Base-by-base conservation (phyloP, 306 rosid species). In the Pueraria montana region DNA sequence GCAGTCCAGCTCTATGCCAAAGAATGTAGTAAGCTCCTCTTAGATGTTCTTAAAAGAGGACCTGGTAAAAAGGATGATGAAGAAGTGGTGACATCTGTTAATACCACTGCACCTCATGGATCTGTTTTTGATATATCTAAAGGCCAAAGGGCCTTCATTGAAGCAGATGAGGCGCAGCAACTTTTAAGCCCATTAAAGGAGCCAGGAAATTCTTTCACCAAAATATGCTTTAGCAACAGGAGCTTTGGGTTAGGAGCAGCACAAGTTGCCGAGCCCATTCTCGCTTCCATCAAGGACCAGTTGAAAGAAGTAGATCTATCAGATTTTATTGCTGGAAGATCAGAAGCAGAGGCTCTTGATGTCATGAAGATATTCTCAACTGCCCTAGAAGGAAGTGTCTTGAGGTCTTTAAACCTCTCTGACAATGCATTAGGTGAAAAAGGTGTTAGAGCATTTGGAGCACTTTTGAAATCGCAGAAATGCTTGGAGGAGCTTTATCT, bases 1-100 rank as follows among this genome's bases (percentile, higher is more conserved):
- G 98, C 99, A 3, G 98, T 96, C 76, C 99, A 96, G 91, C 93
- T 90, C 40, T 96, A 96, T 90, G 99, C 99, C 62, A 88, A 89
- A 81, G 98, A 96, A 80, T 94, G 98, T 53, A 96, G 99, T 83
- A 90, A 83, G 87, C 92, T 91, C 75, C 92, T 96, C 66, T 83
- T 96, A 7, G 91, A 94, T 30, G 95, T 90, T 81, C 97, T 96
- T 18, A 96, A 96, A 88, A 89, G 77, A 10, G 94, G 90, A 72
- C 89, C 86, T 62, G 34, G 43, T 68, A 72, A 73, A 63, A 86
- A 86, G 91, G 81, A 61, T 64, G 88, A 68, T 42, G 80, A 69
- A 17, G 92, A 85, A 67, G 86, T 34, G 62, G 84, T 43, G 32
- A 30, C 71, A 27, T 79, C 91, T 11, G 88, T 80, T 71, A 59